Evolutionary conservation across 352 stramenopile genomes (phyloP).

Genomic region (Pythium plurisporium): DNA sequence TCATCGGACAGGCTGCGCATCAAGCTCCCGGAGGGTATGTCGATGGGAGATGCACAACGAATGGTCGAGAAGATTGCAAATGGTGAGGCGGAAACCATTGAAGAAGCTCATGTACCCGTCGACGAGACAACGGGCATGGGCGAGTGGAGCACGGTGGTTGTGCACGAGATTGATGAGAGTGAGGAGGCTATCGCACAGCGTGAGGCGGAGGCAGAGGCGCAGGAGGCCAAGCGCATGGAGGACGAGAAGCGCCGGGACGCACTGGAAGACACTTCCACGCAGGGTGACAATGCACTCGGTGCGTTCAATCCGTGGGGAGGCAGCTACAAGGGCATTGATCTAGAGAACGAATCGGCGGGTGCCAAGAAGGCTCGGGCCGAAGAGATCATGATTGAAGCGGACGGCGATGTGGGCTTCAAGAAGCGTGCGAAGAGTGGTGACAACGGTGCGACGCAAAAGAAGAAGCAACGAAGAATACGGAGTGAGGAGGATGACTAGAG

Average conservation of each 20-base stretch:
- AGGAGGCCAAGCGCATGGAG: conserved; percentile 31
- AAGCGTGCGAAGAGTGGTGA: conserved; percentile 34
- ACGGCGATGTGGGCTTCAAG: conserved; percentile 67
- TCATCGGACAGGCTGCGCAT: conserved; percentile 63
- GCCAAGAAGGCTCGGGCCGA: conserved; percentile 38
- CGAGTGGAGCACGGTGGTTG: conserved; percentile 73
- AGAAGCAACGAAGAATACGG: conserved; percentile 67
- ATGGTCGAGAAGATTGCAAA: conserved; percentile 48
- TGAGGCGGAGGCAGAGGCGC: conserved; percentile 38
- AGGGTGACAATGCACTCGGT: conserved; percentile 70
- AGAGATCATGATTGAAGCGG: conserved; percentile 44
- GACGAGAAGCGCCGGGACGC: conserved; percentile 53
- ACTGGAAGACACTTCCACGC: conserved; percentile 56
- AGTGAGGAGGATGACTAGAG: conserved; percentile 50
- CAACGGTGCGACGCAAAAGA: conserved; percentile 18
- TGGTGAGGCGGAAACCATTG: conserved; percentile 33
- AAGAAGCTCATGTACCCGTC: conserved; percentile 22
- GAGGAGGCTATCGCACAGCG: conserved; percentile 53
- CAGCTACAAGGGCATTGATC: conserved; percentile 76
- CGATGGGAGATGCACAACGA: conserved; percentile 56
- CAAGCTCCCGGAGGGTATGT: conserved; percentile 51
- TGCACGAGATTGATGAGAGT: conserved; percentile 73
- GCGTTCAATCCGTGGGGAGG: conserved; percentile 82
- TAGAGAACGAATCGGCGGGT: conserved; percentile 33
- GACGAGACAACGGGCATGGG: conserved; percentile 76